Conservation (phyloP, 805 yeast genomes). For the Candida succiphila region DNA sequence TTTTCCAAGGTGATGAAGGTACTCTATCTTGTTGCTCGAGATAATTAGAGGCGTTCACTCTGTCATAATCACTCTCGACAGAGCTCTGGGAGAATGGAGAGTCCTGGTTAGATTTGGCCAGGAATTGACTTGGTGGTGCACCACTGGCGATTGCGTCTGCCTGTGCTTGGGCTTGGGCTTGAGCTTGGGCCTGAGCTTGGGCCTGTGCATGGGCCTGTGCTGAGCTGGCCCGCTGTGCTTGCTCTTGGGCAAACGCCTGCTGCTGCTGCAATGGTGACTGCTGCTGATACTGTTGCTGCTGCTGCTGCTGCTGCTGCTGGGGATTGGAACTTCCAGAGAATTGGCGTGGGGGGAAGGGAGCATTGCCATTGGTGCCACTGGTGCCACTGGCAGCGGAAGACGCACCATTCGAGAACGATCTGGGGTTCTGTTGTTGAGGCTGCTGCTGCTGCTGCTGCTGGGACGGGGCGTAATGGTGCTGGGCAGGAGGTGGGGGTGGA, state of each 20-base stretch:
- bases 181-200: background rate
- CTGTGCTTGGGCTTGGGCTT: background rate
- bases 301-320: background rate
- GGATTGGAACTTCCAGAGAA: background rate
- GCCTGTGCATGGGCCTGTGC: no score
- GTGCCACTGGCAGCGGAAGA: background rate
- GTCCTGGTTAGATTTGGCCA: background rate
- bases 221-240: background rate
- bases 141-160: background rate
- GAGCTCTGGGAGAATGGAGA: conserved; percentile 1
- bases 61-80: background rate
- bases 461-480: no score
- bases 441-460: no score
- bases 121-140: background rate
- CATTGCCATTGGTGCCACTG: background rate
- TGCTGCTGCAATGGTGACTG: background rate
- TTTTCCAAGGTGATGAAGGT: conserved; percentile 44
- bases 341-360: background rate
- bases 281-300: background rate
- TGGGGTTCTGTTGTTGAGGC: no score
- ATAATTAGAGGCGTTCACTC: background rate
- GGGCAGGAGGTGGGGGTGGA: no score
- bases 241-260: background rate
- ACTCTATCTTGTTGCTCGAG: background rate
- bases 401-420: background rate